Conservation (phyloP, 2,329 filamentous ascomycete species). For the Pleoardoris graminearum region DNA sequence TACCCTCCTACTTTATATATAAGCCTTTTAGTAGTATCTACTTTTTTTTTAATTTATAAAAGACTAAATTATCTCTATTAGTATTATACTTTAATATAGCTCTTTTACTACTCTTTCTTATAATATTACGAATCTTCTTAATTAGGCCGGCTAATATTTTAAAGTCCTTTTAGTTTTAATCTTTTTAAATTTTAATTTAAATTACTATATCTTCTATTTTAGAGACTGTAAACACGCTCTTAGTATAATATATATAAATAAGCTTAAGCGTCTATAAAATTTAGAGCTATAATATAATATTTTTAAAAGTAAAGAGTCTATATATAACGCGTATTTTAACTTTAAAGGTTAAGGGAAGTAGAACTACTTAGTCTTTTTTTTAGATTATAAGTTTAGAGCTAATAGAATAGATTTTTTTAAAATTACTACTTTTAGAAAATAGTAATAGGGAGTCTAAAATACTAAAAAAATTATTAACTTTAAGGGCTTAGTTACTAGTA, state of each 20-base stretch:
- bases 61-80: conserved; percentile 10
- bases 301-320: conserved; percentile 39
- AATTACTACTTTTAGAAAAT: too few relatives aligned
- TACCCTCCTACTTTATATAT: conserved; percentile 30
- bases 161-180: conserved; percentile 10
- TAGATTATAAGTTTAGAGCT: conserved; percentile 25
- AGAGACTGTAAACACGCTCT: conserved; percentile 39
- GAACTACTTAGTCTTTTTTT: conserved; percentile 29
- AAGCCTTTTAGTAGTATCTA: conserved; percentile 20
- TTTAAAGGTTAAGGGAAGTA: conserved; percentile 45
- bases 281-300: conserved; percentile 52
- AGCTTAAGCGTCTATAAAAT: conserved; percentile 53
- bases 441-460: too few relatives aligned
- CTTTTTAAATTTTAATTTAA: conserved; percentile 22
- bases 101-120: conserved; percentile 13
- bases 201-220: conserved; percentile 19
- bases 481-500: too few relatives aligned
- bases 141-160: conserved; percentile 15
- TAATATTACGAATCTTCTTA: conserved; percentile 13
- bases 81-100: conserved; percentile 19
- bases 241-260: conserved; percentile 50
- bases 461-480: too few relatives aligned
- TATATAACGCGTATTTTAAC: conserved; percentile 51
- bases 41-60: conserved; percentile 5
- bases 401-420: neutral